These are phyloP conservation scores for Millerozyma miso DNA, from an alignment of 805 yeast genomes.

Conservation along the genomic window DNA sequence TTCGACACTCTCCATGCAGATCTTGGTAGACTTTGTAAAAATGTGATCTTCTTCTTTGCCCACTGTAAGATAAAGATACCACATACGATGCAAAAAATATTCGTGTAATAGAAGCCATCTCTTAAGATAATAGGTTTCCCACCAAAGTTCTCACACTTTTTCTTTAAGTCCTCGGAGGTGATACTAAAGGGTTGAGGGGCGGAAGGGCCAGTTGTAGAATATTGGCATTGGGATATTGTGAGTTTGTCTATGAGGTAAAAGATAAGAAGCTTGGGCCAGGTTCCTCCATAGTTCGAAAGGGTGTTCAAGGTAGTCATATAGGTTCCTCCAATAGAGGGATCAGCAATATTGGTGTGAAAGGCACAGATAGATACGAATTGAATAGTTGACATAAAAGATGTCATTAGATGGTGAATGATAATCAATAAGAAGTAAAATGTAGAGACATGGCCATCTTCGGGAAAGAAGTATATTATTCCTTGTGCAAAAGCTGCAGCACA, in stretches of 20 bases:
- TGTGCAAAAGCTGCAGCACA: constrained; percentile 74
- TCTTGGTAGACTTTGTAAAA: constrained; percentile 68
- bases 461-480: constrained; percentile 67
- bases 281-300: constrained; percentile 89
- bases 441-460: constrained; percentile 47
- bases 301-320: constrained; percentile 97
- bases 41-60: constrained; percentile 57
- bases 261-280: constrained; percentile 91
- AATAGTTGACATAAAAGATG: constrained; percentile 90
- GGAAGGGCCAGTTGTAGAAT: constrained; percentile 8
- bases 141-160: constrained; percentile 46
- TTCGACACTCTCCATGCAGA: constrained; percentile 68
- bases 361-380: constrained; percentile 94
- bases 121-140: constrained; percentile 52
- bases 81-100: constrained; percentile 60
- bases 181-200: constrained; percentile 10
- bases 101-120: constrained; percentile 86
- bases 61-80: constrained; percentile 68
- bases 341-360: constrained; percentile 93
- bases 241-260: constrained; percentile 75
- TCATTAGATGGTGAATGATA: constrained; percentile 75
- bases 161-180: constrained; percentile 36
- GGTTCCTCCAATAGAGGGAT: constrained; percentile 94
- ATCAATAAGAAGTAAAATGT: constrained; percentile 61
- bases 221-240: constrained; percentile 60